Conservation (phyloP, 1,284 basidiomycete genomes). For the Ganoderma multipileum region DNA sequence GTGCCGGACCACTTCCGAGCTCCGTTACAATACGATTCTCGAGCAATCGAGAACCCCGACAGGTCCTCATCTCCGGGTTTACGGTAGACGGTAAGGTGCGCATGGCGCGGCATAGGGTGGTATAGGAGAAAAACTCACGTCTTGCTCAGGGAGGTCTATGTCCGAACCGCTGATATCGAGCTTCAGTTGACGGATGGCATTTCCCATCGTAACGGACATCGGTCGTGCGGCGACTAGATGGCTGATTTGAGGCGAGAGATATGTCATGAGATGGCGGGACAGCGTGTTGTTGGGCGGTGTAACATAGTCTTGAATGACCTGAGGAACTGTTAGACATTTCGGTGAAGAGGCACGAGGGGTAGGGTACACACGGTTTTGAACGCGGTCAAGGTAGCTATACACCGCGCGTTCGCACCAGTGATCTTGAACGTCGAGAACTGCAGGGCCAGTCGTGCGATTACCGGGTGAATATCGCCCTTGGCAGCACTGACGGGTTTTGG, state of each 20-base stretch:
- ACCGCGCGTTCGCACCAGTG: constrained; percentile 87
- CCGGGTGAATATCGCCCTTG: constrained; percentile 86
- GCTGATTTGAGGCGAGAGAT: constrained; percentile 90
- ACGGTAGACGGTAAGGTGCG: background rate
- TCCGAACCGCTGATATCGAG: constrained; percentile 93
- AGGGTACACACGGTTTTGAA: constrained; percentile 78
- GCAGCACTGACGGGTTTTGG: constrained; percentile 65
- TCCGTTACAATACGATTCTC: background rate
- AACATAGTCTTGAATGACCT: constrained; percentile 89
- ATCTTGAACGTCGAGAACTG: constrained; percentile 89
- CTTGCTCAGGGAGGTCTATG: constrained; percentile 92
- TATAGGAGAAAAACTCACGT: constrained; percentile 61
- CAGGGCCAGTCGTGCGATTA: constrained; percentile 78
- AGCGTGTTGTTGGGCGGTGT: constrained; percentile 86
- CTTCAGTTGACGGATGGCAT: constrained; percentile 94
- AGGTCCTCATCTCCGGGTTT: background rate
- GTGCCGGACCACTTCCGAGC: background rate
- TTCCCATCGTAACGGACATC: constrained; percentile 96
- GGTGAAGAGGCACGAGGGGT: constrained; percentile 20
- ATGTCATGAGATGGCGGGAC: constrained; percentile 86
- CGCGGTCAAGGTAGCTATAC: constrained; percentile 85
- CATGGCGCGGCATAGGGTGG: background rate
- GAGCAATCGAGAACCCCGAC: background rate
- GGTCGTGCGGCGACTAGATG: constrained; percentile 88
- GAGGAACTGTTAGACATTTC: constrained; percentile 15